Conservation (phyloP, 345 rosid genomes). For the Citrus trifoliata region DNA sequence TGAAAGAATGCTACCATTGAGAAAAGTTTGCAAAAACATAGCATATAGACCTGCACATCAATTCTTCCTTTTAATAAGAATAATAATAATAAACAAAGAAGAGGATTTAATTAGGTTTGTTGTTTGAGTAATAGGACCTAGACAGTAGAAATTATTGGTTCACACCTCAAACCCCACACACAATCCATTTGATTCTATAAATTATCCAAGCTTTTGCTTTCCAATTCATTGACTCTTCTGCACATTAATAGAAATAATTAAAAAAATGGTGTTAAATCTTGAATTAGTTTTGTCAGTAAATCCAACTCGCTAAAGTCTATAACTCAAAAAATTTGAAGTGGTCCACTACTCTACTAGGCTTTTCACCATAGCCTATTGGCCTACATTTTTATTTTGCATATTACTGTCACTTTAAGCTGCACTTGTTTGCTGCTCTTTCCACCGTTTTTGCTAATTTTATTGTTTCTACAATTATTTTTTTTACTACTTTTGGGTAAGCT, state of each 20-base stretch:
- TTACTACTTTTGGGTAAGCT: no score
- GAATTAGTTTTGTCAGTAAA: no score
- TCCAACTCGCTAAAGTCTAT: no score
- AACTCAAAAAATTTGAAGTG: no score
- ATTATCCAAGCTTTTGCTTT: not conserved
- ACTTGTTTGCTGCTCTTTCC: no score
- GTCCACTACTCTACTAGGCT: no score
- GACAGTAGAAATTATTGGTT: not conserved
- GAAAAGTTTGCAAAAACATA: conserved; percentile 9
- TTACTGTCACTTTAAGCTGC: no score
- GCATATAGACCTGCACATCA: not conserved
- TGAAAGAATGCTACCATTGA: not conserved
- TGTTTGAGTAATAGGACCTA: not conserved
- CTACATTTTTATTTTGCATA: no score
- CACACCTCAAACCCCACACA: not conserved
- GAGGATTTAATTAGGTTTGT: no score
- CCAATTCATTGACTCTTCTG: not conserved
- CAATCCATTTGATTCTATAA: not conserved
- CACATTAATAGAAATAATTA: not conserved
- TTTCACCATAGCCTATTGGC: no score
- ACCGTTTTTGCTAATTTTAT: no score
- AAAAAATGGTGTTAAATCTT: not conserved
- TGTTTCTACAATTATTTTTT: no score
- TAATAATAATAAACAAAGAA: not conserved
- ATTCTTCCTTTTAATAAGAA: not conserved